Evolutionary conservation across 768 basidiomycete species (phyloP).

Genomic region (Suillus luteus): DNA sequence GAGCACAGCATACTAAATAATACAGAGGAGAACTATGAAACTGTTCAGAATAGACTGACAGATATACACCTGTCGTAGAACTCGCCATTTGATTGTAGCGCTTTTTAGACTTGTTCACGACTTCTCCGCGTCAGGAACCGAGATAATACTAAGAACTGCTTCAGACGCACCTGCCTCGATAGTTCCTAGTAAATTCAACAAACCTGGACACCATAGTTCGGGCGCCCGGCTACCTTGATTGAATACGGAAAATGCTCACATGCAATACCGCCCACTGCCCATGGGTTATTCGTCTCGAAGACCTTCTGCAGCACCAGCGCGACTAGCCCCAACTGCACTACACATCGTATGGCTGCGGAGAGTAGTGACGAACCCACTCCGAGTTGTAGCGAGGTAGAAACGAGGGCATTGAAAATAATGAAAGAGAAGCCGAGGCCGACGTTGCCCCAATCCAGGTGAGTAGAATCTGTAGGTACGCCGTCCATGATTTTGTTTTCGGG

Average conservation of each 20-base stretch:
- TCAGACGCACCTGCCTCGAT: conserved; percentile 64
- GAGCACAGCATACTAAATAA: conserved; percentile 71
- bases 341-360: conserved; percentile 71
- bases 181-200: conserved; percentile 77
- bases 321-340: conserved; percentile 76
- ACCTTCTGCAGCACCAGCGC: conserved; percentile 69
- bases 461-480: conserved; percentile 18
- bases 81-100: conserved; percentile 74
- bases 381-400: conserved; percentile 67
- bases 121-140: conserved; percentile 34
- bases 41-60: conserved; percentile 16
- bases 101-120: conserved; percentile 77
- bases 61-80: background rate
- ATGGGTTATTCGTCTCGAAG: conserved; percentile 74
- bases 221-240: background rate
- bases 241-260: conserved; percentile 47
- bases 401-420: conserved; percentile 66
- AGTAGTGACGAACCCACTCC: conserved; percentile 70
- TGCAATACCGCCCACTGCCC: conserved; percentile 73
- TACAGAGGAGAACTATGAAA: conserved; percentile 58
- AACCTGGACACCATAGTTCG: conserved; percentile 38
- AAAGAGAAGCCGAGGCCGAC: conserved; percentile 76
- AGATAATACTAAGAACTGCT: background rate
- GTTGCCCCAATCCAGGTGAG: conserved; percentile 65
- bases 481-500: conserved; percentile 32